Evolutionary conservation across 2,329 filamentous ascomycete species (phyloP).

Genomic region (Ophiostoma tasmaniense): DNA sequence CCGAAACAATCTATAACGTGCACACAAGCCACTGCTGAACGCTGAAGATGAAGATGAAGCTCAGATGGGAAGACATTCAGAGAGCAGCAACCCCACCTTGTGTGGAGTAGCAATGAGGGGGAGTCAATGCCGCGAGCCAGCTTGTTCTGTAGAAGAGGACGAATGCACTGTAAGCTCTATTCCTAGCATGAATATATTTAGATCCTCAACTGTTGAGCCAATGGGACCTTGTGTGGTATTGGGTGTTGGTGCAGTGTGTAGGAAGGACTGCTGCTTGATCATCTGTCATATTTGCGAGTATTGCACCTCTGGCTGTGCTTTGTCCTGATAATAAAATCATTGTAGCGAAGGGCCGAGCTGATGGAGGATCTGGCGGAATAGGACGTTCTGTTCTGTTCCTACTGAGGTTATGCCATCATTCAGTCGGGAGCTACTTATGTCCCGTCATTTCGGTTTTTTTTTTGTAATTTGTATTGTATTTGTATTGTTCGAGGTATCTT

Average conservation of each 20-base stretch:
- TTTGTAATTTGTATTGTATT: background rate
- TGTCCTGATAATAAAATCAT: background rate
- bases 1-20: too few relatives aligned
- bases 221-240: background rate
- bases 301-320: background rate
- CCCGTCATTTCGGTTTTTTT: background rate
- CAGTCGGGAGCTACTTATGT: background rate
- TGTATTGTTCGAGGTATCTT: background rate
- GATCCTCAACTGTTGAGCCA: background rate
- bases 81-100: background rate
- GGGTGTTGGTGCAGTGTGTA: background rate
- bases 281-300: background rate
- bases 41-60: background rate
- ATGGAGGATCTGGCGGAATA: background rate
- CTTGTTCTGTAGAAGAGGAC: background rate
- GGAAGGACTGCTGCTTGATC: background rate
- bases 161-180: background rate
- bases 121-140: background rate
- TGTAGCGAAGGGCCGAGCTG: background rate
- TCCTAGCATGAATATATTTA: background rate
- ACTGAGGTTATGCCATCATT: too few relatives aligned
- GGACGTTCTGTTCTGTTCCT: too few relatives aligned
- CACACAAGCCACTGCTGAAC: background rate
- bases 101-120: background rate
- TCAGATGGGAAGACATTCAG: background rate